Base-by-base conservation (phyloP, 441 rosid genomes). In the Pelargonium exstipulatum region DNA sequence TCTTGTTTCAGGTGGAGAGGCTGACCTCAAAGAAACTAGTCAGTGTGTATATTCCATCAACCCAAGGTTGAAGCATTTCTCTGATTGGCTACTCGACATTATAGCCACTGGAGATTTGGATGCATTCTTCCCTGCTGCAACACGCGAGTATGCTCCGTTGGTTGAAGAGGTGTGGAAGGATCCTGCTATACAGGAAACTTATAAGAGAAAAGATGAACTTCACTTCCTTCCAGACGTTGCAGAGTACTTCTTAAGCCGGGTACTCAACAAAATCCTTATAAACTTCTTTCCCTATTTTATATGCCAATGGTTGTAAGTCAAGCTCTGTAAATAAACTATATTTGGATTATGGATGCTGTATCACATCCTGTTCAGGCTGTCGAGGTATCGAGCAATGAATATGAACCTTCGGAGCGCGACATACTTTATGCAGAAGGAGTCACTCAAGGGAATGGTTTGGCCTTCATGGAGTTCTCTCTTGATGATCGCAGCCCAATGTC, bases 141-240 rank as follows among this genome's bases (percentile, higher is more conserved):
- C 99, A 7, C 97, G 98, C 1, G 99, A 95, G 71, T 95, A 92
- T 66, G 99, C 98, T 74, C 99, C 98, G 0, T 79, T 95, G 73
- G 98, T 95, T 58, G 99, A 95, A 73, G 99, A 95, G 82, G 86
- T 92, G 62, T 95, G 98, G 99, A 95, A 79, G 81, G 97, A 92
- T 90, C 95, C 92, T 2, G 99, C 99, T 9, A 85, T 91, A 73
- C 95, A 95, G 78, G 96, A 90, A 32, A 89, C 98, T 1, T 92
- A 87, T 72, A 87, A 68, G 77, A 85, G 99, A 79, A 92, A 84
- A 79, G 88, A 86, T 9, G 94, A 95, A 81, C 99, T 95, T 48
- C 98, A 92, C 78, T 92, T 90, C 83, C 98, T 95, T 73, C 98
- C 98, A 29, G 96, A 92, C 82, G 96, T 91, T 35, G 85, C 99